Evolutionary conservation across 2,329 filamentous ascomycete genomes (phyloP).

Genomic region (Exophiala spinifera): DNA sequence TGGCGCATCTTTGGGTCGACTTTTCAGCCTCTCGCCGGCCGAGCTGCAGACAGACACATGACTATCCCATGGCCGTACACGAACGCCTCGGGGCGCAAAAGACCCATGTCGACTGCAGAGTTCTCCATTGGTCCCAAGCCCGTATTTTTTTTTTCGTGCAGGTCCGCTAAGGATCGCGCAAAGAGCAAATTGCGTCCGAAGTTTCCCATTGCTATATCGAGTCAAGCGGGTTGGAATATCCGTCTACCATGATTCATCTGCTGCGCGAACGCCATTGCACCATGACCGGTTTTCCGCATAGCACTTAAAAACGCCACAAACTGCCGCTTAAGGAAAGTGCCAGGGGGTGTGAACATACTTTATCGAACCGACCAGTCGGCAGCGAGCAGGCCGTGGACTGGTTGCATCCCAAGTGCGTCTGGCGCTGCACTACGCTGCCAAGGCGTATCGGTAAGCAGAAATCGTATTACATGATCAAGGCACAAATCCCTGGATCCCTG

Average conservation of each 20-base stretch:
- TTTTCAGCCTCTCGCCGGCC: too few species aligned
- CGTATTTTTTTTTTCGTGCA: too few species aligned
- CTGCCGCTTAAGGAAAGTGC: conserved; percentile 8
- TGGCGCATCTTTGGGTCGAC: background rate
- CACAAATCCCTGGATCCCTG: too few species aligned
- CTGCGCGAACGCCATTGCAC: background rate
- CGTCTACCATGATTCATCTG: too few species aligned
- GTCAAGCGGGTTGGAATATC: background rate
- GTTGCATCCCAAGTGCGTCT: too few species aligned
- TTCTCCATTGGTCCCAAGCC: too few species aligned
- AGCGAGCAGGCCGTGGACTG: background rate
- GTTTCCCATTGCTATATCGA: background rate
- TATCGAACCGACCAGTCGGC: background rate
- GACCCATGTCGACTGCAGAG: background rate
- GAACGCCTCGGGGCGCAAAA: too few species aligned
- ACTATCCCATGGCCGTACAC: background rate
- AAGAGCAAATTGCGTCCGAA: background rate
- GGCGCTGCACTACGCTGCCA: background rate
- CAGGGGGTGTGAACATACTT: background rate
- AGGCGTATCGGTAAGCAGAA: conserved; percentile 22
- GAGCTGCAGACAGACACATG: too few species aligned
- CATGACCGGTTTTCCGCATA: background rate
- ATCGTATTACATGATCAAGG: conserved; percentile 20
- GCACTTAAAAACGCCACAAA: conserved; percentile 16
- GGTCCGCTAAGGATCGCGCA: too few species aligned